Base-by-base conservation (phyloP, 495 filamentous ascomycete genomes). In the Lichina pygmaea region DNA sequence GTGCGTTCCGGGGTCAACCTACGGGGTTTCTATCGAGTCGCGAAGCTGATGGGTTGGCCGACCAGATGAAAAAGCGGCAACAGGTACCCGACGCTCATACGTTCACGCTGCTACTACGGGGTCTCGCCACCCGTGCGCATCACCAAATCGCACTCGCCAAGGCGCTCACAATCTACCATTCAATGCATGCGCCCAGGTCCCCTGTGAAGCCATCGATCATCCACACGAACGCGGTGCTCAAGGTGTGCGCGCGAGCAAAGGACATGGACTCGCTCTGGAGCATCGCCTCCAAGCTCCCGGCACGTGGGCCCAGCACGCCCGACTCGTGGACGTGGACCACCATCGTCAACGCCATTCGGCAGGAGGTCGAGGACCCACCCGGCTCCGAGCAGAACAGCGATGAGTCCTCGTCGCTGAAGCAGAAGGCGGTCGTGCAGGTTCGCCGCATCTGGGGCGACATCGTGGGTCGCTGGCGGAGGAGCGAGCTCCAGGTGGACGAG, bases 41-140 rank as follows among this genome's bases (percentile, higher is more conserved):
- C 0, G 38, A 15, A 47, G 33, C 38, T 47, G 44, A 51, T 36
- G 15, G 33, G 45, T 8, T 6, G 9, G 30, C 12, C 42, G 34
- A 33, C 34, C 46, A 91, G 78, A 97, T 97, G 89, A 97, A 95
- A 61, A 95, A 94, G 60, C 68, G 82, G 13, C 74, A 64, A 33
- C 73, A 80, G 47, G 60, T 60, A 30, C 89, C 89, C 0, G 82
- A 81, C 55, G 60, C 70, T 3, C 64, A 68, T 46, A 92, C 86
- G 0, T 93, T 78, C 56, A 86, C 80, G 3, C 75, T 81, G 43
- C 75, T 95, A 47, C 68, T 97, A 52, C 66, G 73, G 17, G 89
- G 86, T 16, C 68, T 83, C 15, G 65, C 73, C 16, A 49, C 59
- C n/a, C 63, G 73, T 38, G 44, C 64, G 1, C 60, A 72, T 31